phyloP scores from a whole-genome alignment of 2,329 filamentous ascomycete species.

The Penicillium sp. region DNA sequence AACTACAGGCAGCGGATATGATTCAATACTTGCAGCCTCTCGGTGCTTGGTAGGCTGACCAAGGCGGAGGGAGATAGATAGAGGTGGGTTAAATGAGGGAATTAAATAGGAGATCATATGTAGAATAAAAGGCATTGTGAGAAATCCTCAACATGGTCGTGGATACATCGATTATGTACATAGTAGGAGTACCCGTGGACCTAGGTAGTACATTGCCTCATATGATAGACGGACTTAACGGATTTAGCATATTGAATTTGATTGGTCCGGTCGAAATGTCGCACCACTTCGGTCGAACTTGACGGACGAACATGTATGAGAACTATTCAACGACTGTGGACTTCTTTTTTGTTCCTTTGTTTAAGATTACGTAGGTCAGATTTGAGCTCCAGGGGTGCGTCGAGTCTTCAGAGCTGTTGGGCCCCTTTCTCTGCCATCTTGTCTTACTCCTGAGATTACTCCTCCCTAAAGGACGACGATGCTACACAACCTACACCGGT shows the following conservation, averaged over 20 bases:
- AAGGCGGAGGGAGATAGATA: neutral
- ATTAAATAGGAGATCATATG: neutral
- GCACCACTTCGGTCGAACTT: constrained; percentile 20
- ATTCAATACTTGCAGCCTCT: neutral
- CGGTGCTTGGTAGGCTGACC: neutral
- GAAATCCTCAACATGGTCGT: neutral
- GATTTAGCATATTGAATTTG: neutral
- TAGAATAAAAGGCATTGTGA: neutral
- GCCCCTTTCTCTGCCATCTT: neutral
- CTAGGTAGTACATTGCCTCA: too few species aligned
- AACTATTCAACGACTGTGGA: neutral
- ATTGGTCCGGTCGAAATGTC: constrained; percentile 3
- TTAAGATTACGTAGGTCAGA: constrained; percentile 1
- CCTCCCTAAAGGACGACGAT: neutral
- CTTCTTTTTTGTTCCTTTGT: neutral
- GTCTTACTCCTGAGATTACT: neutral
- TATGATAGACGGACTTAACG: neutral
- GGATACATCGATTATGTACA: too few species aligned
- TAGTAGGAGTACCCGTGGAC: neutral
- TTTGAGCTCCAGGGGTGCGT: neutral
- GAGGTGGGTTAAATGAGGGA: neutral
- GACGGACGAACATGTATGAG: constrained; percentile 21
- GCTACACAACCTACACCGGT: neutral
- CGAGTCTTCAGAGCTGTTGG: neutral
- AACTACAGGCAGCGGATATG: constrained; percentile 32